A percentile compares a stretch with the other conserved stretches of the same genome.
These are phyloP conservation scores for Antitrichia curtipendula DNA, from an alignment of 225 moss, liverwort and hornwort genomes.

Conservation along the genomic window DNA sequence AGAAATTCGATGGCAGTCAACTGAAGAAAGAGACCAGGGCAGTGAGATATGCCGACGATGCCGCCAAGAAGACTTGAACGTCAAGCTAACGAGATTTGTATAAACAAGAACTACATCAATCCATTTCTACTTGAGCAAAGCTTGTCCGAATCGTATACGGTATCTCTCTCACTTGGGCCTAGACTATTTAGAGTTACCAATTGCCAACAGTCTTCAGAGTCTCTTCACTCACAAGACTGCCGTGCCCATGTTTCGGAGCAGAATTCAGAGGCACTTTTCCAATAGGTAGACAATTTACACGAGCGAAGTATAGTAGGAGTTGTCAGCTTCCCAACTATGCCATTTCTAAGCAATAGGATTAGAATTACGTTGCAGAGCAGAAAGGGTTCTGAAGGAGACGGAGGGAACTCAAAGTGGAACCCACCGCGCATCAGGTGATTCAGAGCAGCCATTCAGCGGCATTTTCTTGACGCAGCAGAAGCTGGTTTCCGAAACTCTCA, in stretches of 20 bases:
- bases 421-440: conserved; percentile 1
- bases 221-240: not conserved
- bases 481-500: not conserved
- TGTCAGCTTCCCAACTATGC: not conserved
- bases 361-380: not conserved
- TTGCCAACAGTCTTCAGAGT: not conserved
- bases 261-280: not conserved
- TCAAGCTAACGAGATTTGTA: not conserved
- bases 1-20: not conserved
- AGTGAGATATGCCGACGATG: not conserved
- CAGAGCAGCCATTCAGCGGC: not conserved
- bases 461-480: not conserved
- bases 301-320: not conserved
- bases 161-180: not conserved
- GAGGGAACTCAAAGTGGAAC: conserved; percentile 17
- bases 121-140: not conserved
- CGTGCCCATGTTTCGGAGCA: not conserved
- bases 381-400: conserved; percentile 17
- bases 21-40: not conserved
- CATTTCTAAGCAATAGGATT: not conserved
- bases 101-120: not conserved
- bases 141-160: not conserved
- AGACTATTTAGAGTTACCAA: not conserved
- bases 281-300: not conserved
- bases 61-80: not conserved